These are phyloP conservation scores for Kandelia obovata DNA, from an alignment of 345 rosid genomes.

Conservation along the genomic window DNA sequence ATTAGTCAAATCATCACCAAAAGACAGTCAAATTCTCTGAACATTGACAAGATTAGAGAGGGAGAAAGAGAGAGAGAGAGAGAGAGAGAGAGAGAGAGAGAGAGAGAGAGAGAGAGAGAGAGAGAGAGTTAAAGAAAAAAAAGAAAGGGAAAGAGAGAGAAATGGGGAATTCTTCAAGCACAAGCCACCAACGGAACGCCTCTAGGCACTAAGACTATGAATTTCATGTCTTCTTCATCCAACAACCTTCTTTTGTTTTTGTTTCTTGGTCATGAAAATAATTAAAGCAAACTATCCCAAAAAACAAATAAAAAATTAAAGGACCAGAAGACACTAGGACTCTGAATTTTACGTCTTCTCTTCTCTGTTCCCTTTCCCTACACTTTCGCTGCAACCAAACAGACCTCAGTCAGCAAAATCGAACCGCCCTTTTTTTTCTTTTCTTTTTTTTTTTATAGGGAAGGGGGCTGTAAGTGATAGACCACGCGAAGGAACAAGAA, in stretches of 20 bases:
- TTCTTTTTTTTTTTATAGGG: neutral
- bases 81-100: neutral
- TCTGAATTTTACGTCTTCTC: neutral
- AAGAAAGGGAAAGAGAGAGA: neutral
- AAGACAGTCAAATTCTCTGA: no score
- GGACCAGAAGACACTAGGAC: neutral
- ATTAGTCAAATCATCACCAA: no score
- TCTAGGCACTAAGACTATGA: neutral
- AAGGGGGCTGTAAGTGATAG: neutral
- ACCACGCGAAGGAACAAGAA: conserved; percentile 8
- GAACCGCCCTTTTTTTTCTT: conserved; percentile 25
- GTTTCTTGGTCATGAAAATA: neutral
- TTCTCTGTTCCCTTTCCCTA: neutral
- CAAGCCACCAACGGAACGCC: neutral
- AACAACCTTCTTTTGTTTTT: neutral
- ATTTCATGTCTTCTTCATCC: conserved; percentile 3
- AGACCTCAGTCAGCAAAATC: conserved; percentile 12
- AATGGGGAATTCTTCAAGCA: neutral
- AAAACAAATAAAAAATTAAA: neutral
- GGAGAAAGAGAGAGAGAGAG: no score
- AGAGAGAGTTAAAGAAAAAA: neutral
- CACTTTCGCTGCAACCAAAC: conserved; percentile 25
- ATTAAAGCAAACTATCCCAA: no score
- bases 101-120: no score
- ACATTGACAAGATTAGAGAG: neutral